Base-by-base conservation (phyloP, 306 rosid species). In the Cicer yamashitae region DNA sequence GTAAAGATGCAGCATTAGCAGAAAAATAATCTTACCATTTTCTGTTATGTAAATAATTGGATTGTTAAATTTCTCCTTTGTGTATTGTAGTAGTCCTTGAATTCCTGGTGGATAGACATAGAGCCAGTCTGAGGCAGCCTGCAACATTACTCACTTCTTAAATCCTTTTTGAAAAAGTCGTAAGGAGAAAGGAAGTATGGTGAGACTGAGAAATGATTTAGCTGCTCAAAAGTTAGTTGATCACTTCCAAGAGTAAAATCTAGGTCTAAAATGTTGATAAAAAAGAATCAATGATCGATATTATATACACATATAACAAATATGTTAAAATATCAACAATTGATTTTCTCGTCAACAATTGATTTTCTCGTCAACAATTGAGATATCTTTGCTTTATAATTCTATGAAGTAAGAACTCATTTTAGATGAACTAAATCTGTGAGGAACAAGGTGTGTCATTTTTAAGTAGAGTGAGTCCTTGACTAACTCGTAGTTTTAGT, bases 21-120 rank as follows among this genome's bases (percentile, higher is more conserved):
- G 3, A 7, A 64, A 76, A 39, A 44, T 45, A 44, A 46, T 17
- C 47, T 68, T 83, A 90, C 96, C 96, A 82, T 90, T 90, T 63
- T 88, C 93, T 7, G 93, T 88, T 66, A 90, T 77, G 79, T 84
- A 90, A 45, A 90, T 83, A 22, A 77, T 41, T 11, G 96, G 89
- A 80, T 84, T 70, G 67, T 88, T 67, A 44, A 77, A 90, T 62
- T 85, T 86, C 11, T 39, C 54, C 84, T 83, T 90, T 1, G 78
- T 83, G 79, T 86, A 88, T 1, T 75, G 65, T 56, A 90, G 68
- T 30, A 86, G 75, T 45, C 79, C 75, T 65, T 72, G 71, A 60
- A 90, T 57, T 77, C 91, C 91, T 22, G 65, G 81, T 22, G 91
- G 96, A 88, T 88, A 90, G 81, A 82, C 61, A 43, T 77, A 77